Conservation (phyloP, 176 grass and related monocot genomes). For the Carex littledalei region DNA sequence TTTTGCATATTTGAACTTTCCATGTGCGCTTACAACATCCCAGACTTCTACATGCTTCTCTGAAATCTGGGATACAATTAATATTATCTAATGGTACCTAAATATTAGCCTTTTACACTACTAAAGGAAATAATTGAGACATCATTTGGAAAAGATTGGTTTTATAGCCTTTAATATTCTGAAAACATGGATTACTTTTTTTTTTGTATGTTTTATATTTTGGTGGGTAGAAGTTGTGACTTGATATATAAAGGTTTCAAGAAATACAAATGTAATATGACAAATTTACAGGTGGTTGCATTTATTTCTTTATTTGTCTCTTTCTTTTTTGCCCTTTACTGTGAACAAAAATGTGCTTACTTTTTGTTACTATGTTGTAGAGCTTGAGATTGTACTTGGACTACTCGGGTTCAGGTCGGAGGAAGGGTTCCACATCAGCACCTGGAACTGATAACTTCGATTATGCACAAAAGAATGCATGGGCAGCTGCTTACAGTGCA, state of each 20-base stretch:
- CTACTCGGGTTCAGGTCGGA: conserved; percentile 42
- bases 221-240: background rate
- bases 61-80: background rate
- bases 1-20: background rate
- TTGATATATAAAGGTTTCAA: background rate
- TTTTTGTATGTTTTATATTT: background rate
- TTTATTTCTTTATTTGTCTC: background rate
- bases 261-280: background rate
- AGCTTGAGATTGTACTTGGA: conserved; percentile 84
- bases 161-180: background rate
- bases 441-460: conserved; percentile 36
- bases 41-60: background rate
- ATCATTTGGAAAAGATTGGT: background rate
- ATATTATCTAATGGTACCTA: background rate
- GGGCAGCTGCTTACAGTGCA: conserved; percentile 59
- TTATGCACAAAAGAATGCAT: conserved; percentile 75
- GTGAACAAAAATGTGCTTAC: background rate
- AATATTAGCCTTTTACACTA: background rate
- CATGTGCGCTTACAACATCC: background rate
- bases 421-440: conserved; percentile 30
- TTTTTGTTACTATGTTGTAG: conserved; percentile 26
- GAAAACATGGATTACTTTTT: background rate
- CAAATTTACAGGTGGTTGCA: background rate
- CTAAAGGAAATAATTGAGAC: background rate
- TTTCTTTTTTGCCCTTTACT: background rate